Conservation (phyloP, 2,329 filamentous ascomycete genomes). For the Talaromyces sp. region DNA sequence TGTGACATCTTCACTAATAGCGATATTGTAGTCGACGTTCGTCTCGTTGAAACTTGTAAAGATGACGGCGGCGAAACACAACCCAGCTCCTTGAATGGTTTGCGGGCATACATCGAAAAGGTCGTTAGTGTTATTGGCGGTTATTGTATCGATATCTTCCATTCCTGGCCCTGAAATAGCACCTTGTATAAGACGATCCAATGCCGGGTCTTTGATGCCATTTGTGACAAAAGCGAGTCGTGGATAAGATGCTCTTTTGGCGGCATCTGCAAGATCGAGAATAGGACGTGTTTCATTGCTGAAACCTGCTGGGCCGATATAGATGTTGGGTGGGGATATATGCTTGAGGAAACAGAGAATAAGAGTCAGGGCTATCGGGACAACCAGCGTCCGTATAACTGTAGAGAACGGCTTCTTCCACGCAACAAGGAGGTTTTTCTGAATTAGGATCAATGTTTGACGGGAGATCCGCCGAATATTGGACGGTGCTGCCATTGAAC, state of each 20-base stretch:
- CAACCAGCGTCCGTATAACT: neutral
- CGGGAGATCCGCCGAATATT: neutral
- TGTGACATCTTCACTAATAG: neutral
- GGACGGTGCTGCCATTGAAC: neutral
- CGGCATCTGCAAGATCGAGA: neutral
- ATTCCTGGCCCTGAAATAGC: neutral
- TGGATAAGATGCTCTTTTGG: neutral
- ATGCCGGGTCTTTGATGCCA: neutral
- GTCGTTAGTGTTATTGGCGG: neutral
- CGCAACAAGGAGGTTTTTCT: slow-evolving; percentile 2
- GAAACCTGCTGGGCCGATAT: neutral
- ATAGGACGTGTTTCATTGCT: neutral
- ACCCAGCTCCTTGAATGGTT: neutral
- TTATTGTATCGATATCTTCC: neutral
- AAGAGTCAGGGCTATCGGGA: neutral
- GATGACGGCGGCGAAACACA: neutral
- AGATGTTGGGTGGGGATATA: neutral
- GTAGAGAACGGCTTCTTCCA: slow-evolving; percentile 3
- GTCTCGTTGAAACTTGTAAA: neutral
- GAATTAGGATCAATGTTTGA: neutral
- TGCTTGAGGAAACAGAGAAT: slow-evolving; percentile 2
- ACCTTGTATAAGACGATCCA: neutral
- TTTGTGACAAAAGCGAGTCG: slow-evolving; percentile 2
- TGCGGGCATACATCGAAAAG: neutral
- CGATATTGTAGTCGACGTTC: neutral